phyloP scores from a whole-genome alignment of 495 filamentous ascomycete genomes.

The Tuber microsphaerosporum region DNA sequence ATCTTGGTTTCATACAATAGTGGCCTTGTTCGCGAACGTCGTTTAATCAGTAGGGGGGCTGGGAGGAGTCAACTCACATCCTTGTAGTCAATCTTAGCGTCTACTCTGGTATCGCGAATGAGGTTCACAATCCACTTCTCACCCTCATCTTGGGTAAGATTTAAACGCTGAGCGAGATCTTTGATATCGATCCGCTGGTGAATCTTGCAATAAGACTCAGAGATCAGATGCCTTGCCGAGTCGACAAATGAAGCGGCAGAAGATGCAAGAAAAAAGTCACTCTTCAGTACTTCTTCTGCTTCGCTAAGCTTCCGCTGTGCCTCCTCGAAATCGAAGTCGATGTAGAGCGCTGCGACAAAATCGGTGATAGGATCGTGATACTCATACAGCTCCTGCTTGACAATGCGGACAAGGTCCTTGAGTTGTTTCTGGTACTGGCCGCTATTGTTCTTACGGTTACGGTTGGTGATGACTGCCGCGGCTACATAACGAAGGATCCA shows the following conservation, averaged over 20 bases:
- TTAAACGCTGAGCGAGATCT: conserved; percentile 84
- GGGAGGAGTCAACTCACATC: conserved; percentile 45
- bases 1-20: too few species aligned
- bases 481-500: conserved; percentile 95
- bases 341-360: conserved; percentile 90
- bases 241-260: conserved; percentile 87
- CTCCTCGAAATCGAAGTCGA: conserved; percentile 98
- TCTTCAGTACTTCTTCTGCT: conserved; percentile 83
- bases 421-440: conserved; percentile 93
- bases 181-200: conserved; percentile 96
- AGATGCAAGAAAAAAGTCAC: conserved; percentile 89
- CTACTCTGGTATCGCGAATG: conserved; percentile 91
- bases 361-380: conserved; percentile 93
- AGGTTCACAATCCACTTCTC: conserved; percentile 99
- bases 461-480: conserved; percentile 92
- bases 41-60: background rate
- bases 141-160: conserved; percentile 83
- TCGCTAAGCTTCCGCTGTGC: conserved; percentile 85
- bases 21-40: too few species aligned
- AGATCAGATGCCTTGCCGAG: conserved; percentile 88
- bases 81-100: conserved; percentile 98
- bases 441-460: conserved; percentile 70
- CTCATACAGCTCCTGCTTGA: conserved; percentile 94
- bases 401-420: conserved; percentile 89
- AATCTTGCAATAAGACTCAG: conserved; percentile 98